Evolutionary conservation across 2,329 filamentous ascomycete species (phyloP).

Genomic region (Trichoderma sp.): DNA sequence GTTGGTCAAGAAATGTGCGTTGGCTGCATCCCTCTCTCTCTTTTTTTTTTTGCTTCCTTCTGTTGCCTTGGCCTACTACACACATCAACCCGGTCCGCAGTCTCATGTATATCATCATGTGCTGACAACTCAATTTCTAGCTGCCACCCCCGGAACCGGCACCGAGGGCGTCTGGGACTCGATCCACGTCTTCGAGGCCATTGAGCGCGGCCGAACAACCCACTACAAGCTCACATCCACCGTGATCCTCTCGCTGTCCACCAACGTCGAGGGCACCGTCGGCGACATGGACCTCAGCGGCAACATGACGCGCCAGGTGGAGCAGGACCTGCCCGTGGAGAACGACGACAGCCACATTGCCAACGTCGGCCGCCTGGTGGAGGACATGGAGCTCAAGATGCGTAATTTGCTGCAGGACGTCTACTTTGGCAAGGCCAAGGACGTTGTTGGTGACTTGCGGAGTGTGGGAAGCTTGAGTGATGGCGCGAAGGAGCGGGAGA

Average conservation of each 20-base stretch:
- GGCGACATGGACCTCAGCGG: conserved; percentile 90
- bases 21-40: background rate
- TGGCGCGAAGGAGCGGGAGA: conserved; percentile 75
- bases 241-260: conserved; percentile 85
- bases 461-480: conserved; percentile 84
- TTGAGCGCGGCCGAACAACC: conserved; percentile 83
- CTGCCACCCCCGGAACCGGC: conserved; percentile 61
- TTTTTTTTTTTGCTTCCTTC: background rate
- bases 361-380: conserved; percentile 89
- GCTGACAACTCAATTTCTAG: conserved; percentile 39
- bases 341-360: conserved; percentile 90
- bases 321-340: conserved; percentile 85
- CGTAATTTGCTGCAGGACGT: conserved; percentile 96
- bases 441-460: conserved; percentile 91
- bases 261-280: conserved; percentile 51
- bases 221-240: conserved; percentile 98
- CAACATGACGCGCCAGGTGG: conserved; percentile 96
- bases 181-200: conserved; percentile 97
- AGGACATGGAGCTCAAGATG: conserved; percentile 99
- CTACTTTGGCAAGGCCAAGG: conserved; percentile 99
- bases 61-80: background rate
- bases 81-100: background rate
- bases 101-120: background rate
- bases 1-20: conserved; percentile 85
- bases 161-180: conserved; percentile 90